Base-by-base conservation (phyloP, 2,329 filamentous ascomycete genomes). In the Mycogone perniciosa region DNA sequence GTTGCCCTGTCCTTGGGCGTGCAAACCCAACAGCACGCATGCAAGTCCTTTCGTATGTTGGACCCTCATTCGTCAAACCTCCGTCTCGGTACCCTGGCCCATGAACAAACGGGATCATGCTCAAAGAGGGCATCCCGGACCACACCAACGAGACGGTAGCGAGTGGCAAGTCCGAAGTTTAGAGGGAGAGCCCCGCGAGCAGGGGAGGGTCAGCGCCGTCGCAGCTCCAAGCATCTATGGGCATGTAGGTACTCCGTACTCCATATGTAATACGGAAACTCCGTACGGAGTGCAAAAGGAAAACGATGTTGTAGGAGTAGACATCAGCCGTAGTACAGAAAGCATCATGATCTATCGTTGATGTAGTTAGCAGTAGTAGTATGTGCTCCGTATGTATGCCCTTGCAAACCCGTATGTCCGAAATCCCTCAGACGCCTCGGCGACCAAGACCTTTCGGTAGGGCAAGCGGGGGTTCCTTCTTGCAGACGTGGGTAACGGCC, bases 71-170 rank as follows among this genome's bases (percentile, higher is more conserved):
- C 49, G 49, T 45, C 40, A 41, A 38, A 27, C 13, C 11, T 42
- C 42, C 39, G 41, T 50, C 42, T 42, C 51, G 46, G 46, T 31
- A 50, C 42, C 51, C 37, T 45, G 38, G 51, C 42, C 51, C 26
- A 45, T 13, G 46, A 48, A 39, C 33, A 33, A 27, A 33, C 41
- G 33, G 54, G 35, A 47, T 43, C 52, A 39, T 53, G 48, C 54
- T 56, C 50, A 37, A 57, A 56, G 44, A 39, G 54, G 20, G 56
- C 48, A 57, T 52, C 45, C 56, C 54, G 52, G 52, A 35, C 46
- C 50, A 50, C 44, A 29, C 49, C 42, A 41, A 49, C 45, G 37
- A 50, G 39, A 34, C 48, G 41, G 44, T 31, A 46, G 42, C 35
- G 48, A 27, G 35, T 38, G 20, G 42, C 13, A 33, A 8, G 9